Base-by-base conservation (phyloP, 768 basidiomycete genomes). In the Suillus cothurnatus region DNA sequence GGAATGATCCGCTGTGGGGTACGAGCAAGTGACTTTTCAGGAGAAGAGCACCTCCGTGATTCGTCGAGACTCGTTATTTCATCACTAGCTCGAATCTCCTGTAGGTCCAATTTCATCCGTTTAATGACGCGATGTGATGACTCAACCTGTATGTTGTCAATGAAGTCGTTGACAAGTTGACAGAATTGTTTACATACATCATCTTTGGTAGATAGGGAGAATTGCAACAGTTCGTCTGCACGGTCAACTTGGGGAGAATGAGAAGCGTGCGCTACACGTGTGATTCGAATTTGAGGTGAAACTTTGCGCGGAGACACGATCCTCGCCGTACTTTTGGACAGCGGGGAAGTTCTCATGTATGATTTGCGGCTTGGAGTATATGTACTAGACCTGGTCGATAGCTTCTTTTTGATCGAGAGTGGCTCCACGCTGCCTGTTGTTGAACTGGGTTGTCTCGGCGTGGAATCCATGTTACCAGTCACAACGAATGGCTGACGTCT, bases 371-470 rank as follows among this genome's bases (percentile, higher is more conserved):
- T 71, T 64, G 76, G 80, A 45, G 80, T 81, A 45, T 80, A 70
- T 32, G 76, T 64, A 56, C 75, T 77, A 7, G 77, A 79, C 41
- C 87, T 85, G 32, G 87, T 80, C 8, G 91, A 91, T 6, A 84
- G 81, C 75, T 92, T 93, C 81, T 95, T 94, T 82, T 89, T 93
- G 75, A 95, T 94, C 2, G 89, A 91, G 65, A 95, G 79, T 8
- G 93, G 93, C 71, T 92, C 92, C 26, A 94, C 82, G 31, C 78
- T 81, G 62, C 76, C 64, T 38, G 82, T 76, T 31, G 78, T 76
- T 64, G 78, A 70, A 39, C 72, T 67, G 66, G 72, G 64, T 19
- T 70, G 72, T 69, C 82, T 87, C 11, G 89, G 87, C 0, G 84
- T 87, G 32, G 80, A 73, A 34, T 90, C 88, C 15, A 74, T 77